phyloP scores from a whole-genome alignment of 2,329 filamentous ascomycete species.

The Penicillium nordicum region DNA sequence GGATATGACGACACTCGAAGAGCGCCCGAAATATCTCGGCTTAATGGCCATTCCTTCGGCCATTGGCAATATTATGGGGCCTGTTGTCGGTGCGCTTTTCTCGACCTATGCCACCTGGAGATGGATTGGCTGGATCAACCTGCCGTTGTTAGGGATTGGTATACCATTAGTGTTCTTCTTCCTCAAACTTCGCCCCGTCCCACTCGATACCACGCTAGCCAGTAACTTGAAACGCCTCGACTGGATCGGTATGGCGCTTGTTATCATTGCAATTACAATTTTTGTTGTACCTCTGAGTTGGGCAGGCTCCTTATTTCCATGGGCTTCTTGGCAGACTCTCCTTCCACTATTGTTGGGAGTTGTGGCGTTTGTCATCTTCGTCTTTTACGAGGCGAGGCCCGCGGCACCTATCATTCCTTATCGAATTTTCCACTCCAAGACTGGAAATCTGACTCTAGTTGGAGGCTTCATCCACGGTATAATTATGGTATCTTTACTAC shows the following conservation, averaged over 20 bases:
- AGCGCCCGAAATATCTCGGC: background rate
- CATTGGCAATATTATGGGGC: too few relatives aligned
- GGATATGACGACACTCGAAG: background rate
- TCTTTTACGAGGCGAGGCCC: background rate
- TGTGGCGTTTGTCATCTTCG: background rate
- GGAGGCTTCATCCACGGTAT: background rate
- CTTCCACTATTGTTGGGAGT: background rate
- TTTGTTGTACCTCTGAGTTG: background rate
- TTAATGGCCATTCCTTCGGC: background rate
- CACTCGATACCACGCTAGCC: background rate
- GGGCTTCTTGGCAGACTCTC: background rate
- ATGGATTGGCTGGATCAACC: too few relatives aligned
- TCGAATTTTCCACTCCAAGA: background rate
- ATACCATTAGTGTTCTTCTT: too few relatives aligned
- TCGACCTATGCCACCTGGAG: too few relatives aligned
- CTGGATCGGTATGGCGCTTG: background rate
- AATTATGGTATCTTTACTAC: background rate
- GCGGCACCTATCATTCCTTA: background rate
- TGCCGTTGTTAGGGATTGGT: too few relatives aligned
- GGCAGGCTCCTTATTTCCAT: background rate
- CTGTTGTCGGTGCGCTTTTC: too few relatives aligned
- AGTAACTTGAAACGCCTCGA: background rate
- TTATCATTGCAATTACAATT: background rate
- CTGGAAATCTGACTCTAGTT: background rate
- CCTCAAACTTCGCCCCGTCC: background rate